A percentile compares a stretch with the other conserved stretches of the same genome.
phyloP scores from a whole-genome alignment of 1,284 basidiomycete species.

The Malassezia dermatis region DNA sequence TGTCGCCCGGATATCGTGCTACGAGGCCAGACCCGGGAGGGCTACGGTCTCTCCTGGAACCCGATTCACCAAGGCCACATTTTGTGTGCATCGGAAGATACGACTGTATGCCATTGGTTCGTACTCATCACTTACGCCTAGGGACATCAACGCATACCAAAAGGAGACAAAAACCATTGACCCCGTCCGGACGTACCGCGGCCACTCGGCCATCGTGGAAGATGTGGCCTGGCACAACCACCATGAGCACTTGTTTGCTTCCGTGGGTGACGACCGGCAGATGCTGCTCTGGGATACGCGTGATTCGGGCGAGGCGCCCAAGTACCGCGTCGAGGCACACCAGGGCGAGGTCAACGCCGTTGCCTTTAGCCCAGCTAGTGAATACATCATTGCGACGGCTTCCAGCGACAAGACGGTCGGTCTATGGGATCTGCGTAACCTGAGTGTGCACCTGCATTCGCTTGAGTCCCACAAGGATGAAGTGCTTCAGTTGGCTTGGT shows the following conservation, averaged over 20 bases:
- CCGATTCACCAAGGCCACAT: conserved; percentile 70
- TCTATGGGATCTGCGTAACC: conserved; percentile 77
- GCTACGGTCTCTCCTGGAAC: conserved; percentile 93
- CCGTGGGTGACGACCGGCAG: conserved; percentile 92
- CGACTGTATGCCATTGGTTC: conserved; percentile 87
- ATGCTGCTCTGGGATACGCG: conserved; percentile 93
- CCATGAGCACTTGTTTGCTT: conserved; percentile 76
- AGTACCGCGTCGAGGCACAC: conserved; percentile 65
- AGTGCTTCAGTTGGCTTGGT: conserved; percentile 87
- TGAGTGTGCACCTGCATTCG: conserved; percentile 66
- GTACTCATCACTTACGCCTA: conserved; percentile 50
- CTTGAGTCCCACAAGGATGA: conserved; percentile 92
- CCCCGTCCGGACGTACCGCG: conserved; percentile 70
- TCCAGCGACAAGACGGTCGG: conserved; percentile 88
- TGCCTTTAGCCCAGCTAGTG: conserved; percentile 73
- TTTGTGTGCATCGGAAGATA: conserved; percentile 86
- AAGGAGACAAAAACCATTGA: conserved; percentile 69
- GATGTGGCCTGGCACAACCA: conserved; percentile 92
- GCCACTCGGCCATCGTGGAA: conserved; percentile 56
- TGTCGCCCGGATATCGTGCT: conserved; percentile 85
- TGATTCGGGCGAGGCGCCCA: conserved; percentile 55
- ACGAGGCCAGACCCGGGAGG: conserved; percentile 81
- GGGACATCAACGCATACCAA: conserved; percentile 83
- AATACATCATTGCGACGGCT: conserved; percentile 80
- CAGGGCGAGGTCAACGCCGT: conserved; percentile 81